Evolutionary conservation across 2,329 filamentous ascomycete genomes (phyloP).

Genomic region (Aspergillus uvarum): DNA sequence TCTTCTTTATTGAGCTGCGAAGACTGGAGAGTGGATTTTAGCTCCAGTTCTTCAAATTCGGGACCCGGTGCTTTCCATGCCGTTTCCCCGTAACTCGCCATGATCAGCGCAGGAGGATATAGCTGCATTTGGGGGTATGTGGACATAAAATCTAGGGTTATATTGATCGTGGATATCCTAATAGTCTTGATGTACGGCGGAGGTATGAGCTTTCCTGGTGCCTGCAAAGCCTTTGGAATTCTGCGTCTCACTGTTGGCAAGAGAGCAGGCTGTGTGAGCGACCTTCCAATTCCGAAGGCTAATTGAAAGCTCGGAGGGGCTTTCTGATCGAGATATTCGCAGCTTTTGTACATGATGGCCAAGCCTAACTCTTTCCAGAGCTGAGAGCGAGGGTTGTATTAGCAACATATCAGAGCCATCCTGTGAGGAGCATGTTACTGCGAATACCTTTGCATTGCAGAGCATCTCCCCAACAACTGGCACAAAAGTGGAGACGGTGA

Average conservation of each 20-base stretch:
- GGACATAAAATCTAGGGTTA: constrained; percentile 20
- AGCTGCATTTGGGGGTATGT: neutral
- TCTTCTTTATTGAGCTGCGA: neutral
- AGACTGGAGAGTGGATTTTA: neutral
- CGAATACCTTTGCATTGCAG: constrained; percentile 26
- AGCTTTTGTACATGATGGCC: constrained; percentile 22
- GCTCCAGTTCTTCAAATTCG: neutral
- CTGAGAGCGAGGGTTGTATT: constrained; percentile 18
- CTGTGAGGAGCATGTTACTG: neutral
- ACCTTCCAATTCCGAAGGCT: constrained; percentile 24
- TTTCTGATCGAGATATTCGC: neutral
- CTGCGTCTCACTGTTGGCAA: neutral
- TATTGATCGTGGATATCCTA: constrained; percentile 22
- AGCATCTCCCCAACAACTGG: constrained; percentile 24
- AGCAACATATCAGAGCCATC: neutral
- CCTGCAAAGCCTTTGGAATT: constrained; percentile 20
- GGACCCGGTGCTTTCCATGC: neutral
- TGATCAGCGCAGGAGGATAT: neutral
- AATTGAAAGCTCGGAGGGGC: constrained; percentile 15
- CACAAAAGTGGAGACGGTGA: constrained; percentile 11
- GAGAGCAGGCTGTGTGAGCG: neutral
- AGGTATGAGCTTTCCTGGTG: constrained; percentile 17
- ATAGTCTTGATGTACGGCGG: constrained; percentile 18
- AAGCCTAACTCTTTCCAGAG: constrained; percentile 36
- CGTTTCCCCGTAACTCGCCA: neutral